Conservation (phyloP, 768 basidiomycete genomes). For the Lyophyllum atratum region DNA sequence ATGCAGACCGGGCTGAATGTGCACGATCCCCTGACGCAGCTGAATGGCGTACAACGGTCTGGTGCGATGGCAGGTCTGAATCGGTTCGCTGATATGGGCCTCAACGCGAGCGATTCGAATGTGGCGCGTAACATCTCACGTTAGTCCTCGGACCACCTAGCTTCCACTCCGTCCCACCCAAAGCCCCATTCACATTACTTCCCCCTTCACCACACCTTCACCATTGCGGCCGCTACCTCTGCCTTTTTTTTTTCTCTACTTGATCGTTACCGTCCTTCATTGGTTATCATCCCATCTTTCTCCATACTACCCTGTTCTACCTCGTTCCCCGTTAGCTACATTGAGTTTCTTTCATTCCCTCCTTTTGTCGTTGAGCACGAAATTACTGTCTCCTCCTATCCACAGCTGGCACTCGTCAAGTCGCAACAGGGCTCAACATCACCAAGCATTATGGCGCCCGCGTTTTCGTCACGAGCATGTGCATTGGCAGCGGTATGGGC, state of each 20-base stretch:
- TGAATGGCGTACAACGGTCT: conserved; percentile 77
- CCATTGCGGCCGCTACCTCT: too few species aligned
- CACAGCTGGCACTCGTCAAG: conserved; percentile 85
- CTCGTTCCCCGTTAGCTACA: too few species aligned
- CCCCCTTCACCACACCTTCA: too few species aligned
- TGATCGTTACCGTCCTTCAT: too few species aligned
- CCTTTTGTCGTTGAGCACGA: too few species aligned
- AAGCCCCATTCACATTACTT: too few species aligned
- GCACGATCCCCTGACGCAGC: conserved; percentile 80
- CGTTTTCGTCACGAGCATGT: conserved; percentile 90
- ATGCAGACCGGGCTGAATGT: conserved; percentile 94
- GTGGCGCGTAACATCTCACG: conserved; percentile 59
- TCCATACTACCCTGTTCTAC: too few species aligned
- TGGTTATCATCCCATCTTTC: too few species aligned
- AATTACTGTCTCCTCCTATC: background rate
- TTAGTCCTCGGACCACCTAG: too few species aligned
- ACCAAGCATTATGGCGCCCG: conserved; percentile 77
- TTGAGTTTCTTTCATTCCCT: too few species aligned
- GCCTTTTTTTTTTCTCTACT: too few species aligned
- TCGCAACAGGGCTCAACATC: conserved; percentile 82
- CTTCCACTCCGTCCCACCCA: background rate
- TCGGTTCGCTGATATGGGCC: conserved; percentile 88
- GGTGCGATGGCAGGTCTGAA: conserved; percentile 86
- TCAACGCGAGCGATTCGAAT: conserved; percentile 93
- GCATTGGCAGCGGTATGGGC: conserved; percentile 88